Percentiles rank a stretch among this genome's conserved stretches.
Evolutionary conservation across 768 basidiomycete genomes (phyloP).

Genomic region (Tubosaeta sp.): DNA sequence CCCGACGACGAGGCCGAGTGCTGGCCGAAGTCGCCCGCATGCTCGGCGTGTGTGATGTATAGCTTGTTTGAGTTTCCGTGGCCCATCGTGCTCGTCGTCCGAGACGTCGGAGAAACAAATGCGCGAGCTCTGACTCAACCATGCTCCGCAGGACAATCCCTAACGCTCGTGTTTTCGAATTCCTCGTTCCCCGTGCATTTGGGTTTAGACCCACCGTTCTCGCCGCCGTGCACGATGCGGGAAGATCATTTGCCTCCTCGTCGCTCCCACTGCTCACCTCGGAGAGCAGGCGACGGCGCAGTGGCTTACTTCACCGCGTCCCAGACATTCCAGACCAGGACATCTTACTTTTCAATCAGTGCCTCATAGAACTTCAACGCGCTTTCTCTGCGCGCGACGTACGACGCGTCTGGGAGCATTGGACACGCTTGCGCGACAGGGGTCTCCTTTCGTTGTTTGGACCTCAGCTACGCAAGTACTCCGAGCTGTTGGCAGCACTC

Average conservation of each 20-base stretch:
- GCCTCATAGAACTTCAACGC: conserved; percentile 35
- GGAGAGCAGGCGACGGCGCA: conserved; percentile 10
- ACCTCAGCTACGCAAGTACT: conserved; percentile 39
- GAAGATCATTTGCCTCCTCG: neutral
- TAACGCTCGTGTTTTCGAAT: conserved; percentile 35
- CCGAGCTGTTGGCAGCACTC: conserved; percentile 32
- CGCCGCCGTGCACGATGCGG: conserved; percentile 5
- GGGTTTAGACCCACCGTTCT: conserved; percentile 16
- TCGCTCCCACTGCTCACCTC: neutral
- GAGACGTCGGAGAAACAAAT: conserved; percentile 3
- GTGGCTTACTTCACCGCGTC: conserved; percentile 3
- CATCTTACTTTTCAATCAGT: conserved; percentile 33
- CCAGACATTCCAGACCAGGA: conserved; percentile 27
- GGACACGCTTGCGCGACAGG: conserved; percentile 41
- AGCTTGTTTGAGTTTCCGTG: conserved; percentile 85
- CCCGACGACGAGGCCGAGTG: conserved; percentile 81
- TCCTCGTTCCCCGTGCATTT: conserved; percentile 38
- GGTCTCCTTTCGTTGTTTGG: conserved; percentile 45
- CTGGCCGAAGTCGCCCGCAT: conserved; percentile 73
- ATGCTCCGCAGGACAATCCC: conserved; percentile 29
- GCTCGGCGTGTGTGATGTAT: conserved; percentile 88
- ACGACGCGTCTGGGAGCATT: conserved; percentile 29
- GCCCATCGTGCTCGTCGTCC: conserved; percentile 48
- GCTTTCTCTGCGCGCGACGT: conserved; percentile 37
- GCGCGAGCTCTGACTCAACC: neutral